A percentile compares a stretch with the other conserved stretches of the same genome.
These are phyloP conservation scores for Blastobotrys proliferans DNA, from an alignment of 1,139 yeast species.

Conservation along the genomic window DNA sequence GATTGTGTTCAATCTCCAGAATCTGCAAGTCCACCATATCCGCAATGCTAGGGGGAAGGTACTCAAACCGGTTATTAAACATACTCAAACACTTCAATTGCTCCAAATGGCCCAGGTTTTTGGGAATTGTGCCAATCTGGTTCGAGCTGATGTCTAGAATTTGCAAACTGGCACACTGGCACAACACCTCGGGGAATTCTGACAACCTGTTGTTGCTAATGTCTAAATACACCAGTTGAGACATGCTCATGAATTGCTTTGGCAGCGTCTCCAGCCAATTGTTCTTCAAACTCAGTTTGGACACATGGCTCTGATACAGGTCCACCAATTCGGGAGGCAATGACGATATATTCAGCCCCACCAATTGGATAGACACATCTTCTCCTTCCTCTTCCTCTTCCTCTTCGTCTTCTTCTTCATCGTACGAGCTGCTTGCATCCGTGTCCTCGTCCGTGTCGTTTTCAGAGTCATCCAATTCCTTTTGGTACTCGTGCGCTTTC, in stretches of 20 bases:
- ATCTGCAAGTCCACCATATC: constrained; percentile 52
- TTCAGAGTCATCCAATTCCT: not conserved
- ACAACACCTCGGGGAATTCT: constrained; percentile 48
- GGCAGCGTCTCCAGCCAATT: constrained; percentile 51
- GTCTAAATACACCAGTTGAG: constrained; percentile 57
- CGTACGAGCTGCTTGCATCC: constrained; percentile 10
- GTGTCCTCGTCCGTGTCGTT: constrained; percentile 12
- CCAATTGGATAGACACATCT: constrained; percentile 29
- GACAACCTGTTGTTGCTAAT: constrained; percentile 56
- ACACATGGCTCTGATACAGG: constrained; percentile 39
- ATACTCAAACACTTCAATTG: constrained; percentile 51
- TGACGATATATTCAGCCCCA: constrained; percentile 35
- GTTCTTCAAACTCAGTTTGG: constrained; percentile 51
- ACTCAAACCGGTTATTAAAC: constrained; percentile 56
- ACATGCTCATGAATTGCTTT: constrained; percentile 42
- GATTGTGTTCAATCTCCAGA: constrained; percentile 69
- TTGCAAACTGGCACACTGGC: constrained; percentile 47
- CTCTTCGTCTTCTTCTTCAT: constrained; percentile 18
- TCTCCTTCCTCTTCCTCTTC: constrained; percentile 16
- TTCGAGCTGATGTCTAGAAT: constrained; percentile 67
- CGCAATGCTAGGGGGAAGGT: constrained; percentile 54
- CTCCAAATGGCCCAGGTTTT: constrained; percentile 40
- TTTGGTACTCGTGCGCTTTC: constrained; percentile 4
- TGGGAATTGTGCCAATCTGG: constrained; percentile 44
- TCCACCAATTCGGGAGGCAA: constrained; percentile 41